phyloP scores from a whole-genome alignment of 805 yeast genomes.

The Sugiyamaella chiloensis region DNA sequence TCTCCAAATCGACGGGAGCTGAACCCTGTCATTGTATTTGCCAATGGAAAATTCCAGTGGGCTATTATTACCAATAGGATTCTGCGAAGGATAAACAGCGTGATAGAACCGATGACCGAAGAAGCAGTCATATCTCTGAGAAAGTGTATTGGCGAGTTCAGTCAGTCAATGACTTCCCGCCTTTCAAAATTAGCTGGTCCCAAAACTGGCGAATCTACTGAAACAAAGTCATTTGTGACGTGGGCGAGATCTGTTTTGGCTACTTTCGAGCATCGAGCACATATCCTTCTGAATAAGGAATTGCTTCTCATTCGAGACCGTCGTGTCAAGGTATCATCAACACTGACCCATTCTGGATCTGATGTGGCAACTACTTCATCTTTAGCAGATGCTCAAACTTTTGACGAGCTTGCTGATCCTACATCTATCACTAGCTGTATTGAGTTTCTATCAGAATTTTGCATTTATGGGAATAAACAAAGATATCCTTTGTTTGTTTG shows the following conservation, averaged over 20 bases:
- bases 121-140: background rate
- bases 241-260: conserved; percentile 11
- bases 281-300: conserved; percentile 10
- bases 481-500: conserved; percentile 10
- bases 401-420: conserved; percentile 1
- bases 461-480: conserved; percentile 9
- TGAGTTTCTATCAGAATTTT: conserved; percentile 10
- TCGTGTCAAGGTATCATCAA: background rate
- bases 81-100: conserved; percentile 7
- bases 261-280: conserved; percentile 7
- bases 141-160: conserved; percentile 6
- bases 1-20: background rate
- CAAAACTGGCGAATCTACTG: conserved; percentile 2
- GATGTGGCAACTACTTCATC: conserved; percentile 12
- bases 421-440: conserved; percentile 1
- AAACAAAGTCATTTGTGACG: background rate
- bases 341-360: background rate
- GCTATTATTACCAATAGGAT: conserved; percentile 4
- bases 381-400: conserved; percentile 8
- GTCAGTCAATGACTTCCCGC: conserved; percentile 8
- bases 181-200: background rate
- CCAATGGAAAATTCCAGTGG: conserved; percentile 14
- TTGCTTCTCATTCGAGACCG: background rate
- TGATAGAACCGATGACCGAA: conserved; percentile 3
- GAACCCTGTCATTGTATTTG: conserved; percentile 7